phyloP scores from a whole-genome alignment of 2,329 filamentous ascomycete species.

The Raffaelea deltoideospora region DNA sequence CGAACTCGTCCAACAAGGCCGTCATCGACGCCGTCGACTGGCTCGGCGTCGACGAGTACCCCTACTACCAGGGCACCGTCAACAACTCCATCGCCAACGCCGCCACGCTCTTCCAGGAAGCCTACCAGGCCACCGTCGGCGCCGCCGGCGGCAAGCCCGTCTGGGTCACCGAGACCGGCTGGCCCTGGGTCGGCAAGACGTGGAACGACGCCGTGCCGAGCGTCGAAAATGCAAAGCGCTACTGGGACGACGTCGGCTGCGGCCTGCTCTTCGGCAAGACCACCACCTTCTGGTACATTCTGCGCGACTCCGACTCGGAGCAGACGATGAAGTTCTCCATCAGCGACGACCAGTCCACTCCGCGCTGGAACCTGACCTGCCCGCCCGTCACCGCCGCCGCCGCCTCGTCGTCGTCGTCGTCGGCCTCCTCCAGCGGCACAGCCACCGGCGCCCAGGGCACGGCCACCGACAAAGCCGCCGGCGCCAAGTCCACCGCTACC shows the following conservation, averaged over 20 bases:
- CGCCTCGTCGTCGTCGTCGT: conserved; percentile 6
- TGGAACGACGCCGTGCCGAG: conserved; percentile 40
- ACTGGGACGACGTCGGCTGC: conserved; percentile 49
- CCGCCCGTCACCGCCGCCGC: conserved; percentile 18
- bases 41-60: conserved; percentile 50
- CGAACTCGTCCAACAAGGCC: conserved; percentile 40
- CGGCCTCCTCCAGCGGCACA: conserved; percentile 5
- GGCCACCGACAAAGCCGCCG: conserved; percentile 7
- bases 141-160: conserved; percentile 20
- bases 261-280: conserved; percentile 37
- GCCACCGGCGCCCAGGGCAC: conserved; percentile 8
- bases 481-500: conserved; percentile 5
- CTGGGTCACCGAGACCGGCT: conserved; percentile 22
- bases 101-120: conserved; percentile 36
- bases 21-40: conserved; percentile 50
- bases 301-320: conserved; percentile 45
- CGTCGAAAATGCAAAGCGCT: conserved; percentile 43
- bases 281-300: conserved; percentile 46
- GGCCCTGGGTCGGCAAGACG: conserved; percentile 39
- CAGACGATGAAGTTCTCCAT: conserved; percentile 44
- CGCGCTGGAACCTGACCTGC: conserved; percentile 39
- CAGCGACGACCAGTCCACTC: conserved; percentile 35
- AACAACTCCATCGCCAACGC: conserved; percentile 40
- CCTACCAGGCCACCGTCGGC: conserved; percentile 26
- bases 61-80: conserved; percentile 46